Evolutionary conservation across 495 filamentous ascomycete genomes (phyloP), one percentile per base, ranked within the genome.

Genomic region (Podospora appendiculata): DNA sequence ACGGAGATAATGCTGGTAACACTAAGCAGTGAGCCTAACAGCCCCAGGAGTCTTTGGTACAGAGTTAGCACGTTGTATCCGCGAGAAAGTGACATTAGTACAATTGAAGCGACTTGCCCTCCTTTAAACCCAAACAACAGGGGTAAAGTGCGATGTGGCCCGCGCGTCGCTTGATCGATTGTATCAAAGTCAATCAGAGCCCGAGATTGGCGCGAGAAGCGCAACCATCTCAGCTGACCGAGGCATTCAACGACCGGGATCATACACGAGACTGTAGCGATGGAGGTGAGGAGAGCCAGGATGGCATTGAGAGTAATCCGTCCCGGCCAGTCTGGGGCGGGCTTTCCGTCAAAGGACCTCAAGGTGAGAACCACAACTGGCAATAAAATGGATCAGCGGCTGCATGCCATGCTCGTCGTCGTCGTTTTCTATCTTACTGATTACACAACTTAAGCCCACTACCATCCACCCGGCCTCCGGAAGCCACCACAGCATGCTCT

Each of bases 291-390:
- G 3, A 77, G 48, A 6, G 72, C 71, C 0, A 77, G 40, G 14
- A 77, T 47, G 0, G 72, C 58, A 57, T 76, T 74, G 41, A 75
- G 67, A 1, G 64, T 71, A 32, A 76, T 67, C 19, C 60, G 57
- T 39, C 69, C 59, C 1, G 69, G 71, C 69, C 70, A 75, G 9
- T 68, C 58, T 0, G 70, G 67, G 50, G 67, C 58, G n/a, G 61
- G 58, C 36, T 60, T 48, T 32, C 63, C 62, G 48, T 76, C 60
- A 42, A 66, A 77, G 1, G 56, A 45, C 18, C 51, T 58, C 33
- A 74, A 59, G 8, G 67, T 56, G 38, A 63, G 48, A 25, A 68
- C 56, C 17, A 72, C 68, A 8, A 62, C 64, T 34, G 54, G 45
- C 9, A 41, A 18, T 14, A 2, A 5, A 45, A 36, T 10, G 8